phyloP scores from a whole-genome alignment of 169 alveolate species.

The Plasmodium yoelii region DNA sequence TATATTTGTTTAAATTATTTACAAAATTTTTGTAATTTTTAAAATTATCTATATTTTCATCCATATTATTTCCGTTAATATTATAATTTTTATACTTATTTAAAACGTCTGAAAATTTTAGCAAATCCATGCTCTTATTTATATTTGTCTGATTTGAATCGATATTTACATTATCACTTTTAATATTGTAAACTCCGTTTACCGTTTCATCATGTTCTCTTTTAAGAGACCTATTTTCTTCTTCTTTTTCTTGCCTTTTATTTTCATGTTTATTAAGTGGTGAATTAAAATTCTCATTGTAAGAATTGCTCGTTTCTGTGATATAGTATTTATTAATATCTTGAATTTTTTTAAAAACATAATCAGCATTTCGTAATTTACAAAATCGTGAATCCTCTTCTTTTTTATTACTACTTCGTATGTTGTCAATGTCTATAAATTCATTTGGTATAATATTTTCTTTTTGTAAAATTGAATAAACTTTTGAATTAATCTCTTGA shows the following conservation, averaged over 20 bases:
- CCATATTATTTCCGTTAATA: neutral
- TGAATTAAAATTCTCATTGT: neutral
- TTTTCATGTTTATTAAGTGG: neutral
- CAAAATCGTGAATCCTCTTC: neutral
- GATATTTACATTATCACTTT: conserved; percentile 3
- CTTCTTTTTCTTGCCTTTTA: neutral
- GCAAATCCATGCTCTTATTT: conserved; percentile 5
- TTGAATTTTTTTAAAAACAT: conserved; percentile 5
- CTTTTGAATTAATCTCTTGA: too few relatives aligned
- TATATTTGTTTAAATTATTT: conserved; percentile 30
- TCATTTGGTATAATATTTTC: conserved; percentile 1
- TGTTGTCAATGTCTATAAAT: too few relatives aligned
- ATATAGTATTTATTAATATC: conserved; percentile 13
- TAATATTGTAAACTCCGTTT: conserved; percentile 5
- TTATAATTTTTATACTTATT: conserved; percentile 24
- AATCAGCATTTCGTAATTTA: conserved; percentile 4
- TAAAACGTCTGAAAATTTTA: conserved; percentile 23
- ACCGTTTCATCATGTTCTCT: conserved; percentile 29
- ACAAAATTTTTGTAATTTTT: neutral
- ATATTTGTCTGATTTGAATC: neutral
- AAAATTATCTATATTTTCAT: conserved; percentile 2
- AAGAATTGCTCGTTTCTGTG: neutral
- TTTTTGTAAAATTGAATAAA: neutral
- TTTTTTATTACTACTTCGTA: neutral
- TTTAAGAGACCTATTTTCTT: neutral